Base-by-base conservation (phyloP, 371 early-diverging fungal species). In the Chytridiales sp. region DNA sequence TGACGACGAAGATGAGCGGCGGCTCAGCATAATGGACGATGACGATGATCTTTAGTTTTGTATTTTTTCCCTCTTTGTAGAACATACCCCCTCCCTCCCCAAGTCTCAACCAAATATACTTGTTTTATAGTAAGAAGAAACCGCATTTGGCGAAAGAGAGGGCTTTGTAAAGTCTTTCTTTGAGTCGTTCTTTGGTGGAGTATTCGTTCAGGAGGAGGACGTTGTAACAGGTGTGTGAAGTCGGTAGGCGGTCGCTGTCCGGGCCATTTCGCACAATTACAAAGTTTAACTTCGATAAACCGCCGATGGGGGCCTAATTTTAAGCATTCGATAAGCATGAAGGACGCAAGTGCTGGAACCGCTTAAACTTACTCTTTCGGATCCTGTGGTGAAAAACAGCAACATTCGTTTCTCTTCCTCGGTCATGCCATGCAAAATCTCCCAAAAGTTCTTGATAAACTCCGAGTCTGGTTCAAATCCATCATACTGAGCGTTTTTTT, bases 301-400 rank as follows among this genome's bases (percentile, higher is more conserved):
- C 97, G 1, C 93, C 92, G n/a, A 94, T 88, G 0, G 99, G 99
- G 8, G 91, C n/a, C n/a, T n/a, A n/a, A n/a, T n/a, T n/a, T n/a
- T n/a, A n/a, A n/a, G n/a, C n/a, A n/a, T n/a, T n/a, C n/a, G n/a
- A n/a, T n/a, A n/a, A n/a, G n/a, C n/a, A n/a, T n/a, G n/a, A n/a
- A n/a, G n/a, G n/a, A n/a, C n/a, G n/a, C n/a, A n/a, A n/a, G n/a
- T n/a, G n/a, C n/a, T n/a, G n/a, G n/a, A n/a, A 89, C 22, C 98
- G 81, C 72, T 97, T 57, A n/a, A n/a, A n/a, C n/a, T n/a, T n/a
- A n/a, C 64, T 0, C 64, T 26, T 35, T 63, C 58, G 15, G 59
- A 61, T 5, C 97, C 97, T 4, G 99, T 98, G 1, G 91, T 89
- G 82, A 99, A 99, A 55, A 93, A 89, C 19, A 99, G 73, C 8